These are phyloP conservation scores for Solanum virginianum DNA, from an alignment of 257 asterid species.

Conservation along the genomic window DNA sequence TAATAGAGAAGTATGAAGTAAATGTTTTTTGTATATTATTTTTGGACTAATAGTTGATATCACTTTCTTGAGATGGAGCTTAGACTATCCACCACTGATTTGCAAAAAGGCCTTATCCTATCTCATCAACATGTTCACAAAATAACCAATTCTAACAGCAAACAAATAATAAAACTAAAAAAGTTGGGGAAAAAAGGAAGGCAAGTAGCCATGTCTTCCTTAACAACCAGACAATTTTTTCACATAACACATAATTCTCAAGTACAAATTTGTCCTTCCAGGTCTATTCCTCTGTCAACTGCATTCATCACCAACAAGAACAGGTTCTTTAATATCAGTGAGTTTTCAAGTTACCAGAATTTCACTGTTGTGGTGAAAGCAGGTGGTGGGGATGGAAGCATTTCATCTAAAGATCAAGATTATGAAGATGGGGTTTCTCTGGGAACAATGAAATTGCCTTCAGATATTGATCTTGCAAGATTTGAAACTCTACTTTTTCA, in stretches of 20 bases:
- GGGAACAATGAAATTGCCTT: constrained; percentile 83
- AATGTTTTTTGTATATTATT: background rate
- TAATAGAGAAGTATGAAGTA: background rate
- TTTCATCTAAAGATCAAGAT: constrained; percentile 6
- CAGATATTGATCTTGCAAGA: constrained; percentile 48
- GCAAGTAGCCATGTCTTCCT: constrained; percentile 29
- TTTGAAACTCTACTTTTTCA: constrained; percentile 83
- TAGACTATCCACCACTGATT: constrained; percentile 1
- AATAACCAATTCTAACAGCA: constrained; percentile 6
- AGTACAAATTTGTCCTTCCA: constrained; percentile 6
- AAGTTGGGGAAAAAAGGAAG: background rate
- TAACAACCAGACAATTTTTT: constrained; percentile 26
- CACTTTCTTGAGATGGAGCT: background rate
- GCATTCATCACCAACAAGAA: constrained; percentile 1
- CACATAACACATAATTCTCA: constrained; percentile 11
- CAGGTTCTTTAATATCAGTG: constrained; percentile 6
- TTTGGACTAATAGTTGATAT: background rate
- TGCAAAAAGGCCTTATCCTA: background rate
- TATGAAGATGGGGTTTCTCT: constrained; percentile 69
- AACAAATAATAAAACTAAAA: background rate
- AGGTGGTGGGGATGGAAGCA: constrained; percentile 12
- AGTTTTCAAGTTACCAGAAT: constrained; percentile 6
- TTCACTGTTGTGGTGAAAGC: constrained; percentile 21
- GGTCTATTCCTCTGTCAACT: constrained; percentile 5
- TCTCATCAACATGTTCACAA: background rate